A percentile compares a stretch with the other conserved stretches of the same genome.
phyloP scores from a whole-genome alignment of 768 basidiomycete genomes.

The Favolaschia claudopus region DNA sequence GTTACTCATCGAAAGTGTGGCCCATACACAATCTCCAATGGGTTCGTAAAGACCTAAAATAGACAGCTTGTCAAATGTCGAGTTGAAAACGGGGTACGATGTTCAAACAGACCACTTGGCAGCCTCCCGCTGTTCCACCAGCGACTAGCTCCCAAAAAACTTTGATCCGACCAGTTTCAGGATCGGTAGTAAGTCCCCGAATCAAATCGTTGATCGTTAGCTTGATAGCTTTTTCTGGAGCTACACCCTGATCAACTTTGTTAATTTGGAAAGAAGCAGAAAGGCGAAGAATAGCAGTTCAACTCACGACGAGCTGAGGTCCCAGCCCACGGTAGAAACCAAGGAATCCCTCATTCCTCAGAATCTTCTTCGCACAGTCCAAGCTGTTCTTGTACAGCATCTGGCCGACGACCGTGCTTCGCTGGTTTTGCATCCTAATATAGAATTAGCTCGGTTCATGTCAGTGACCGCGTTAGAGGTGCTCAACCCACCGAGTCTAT shows the following conservation, averaged over 20 bases:
- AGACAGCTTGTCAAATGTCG: conserved; percentile 6
- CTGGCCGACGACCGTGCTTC: conserved; percentile 96
- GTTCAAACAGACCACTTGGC: conserved; percentile 87
- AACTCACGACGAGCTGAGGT: conserved; percentile 86
- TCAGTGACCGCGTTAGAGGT: neutral
- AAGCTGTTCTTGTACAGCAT: conserved; percentile 95
- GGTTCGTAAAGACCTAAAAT: conserved; percentile 92
- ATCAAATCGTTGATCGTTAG: conserved; percentile 95
- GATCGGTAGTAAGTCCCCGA: conserved; percentile 84
- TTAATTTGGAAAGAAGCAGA: neutral
- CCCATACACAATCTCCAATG: conserved; percentile 89
- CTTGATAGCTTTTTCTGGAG: conserved; percentile 98
- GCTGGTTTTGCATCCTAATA: conserved; percentile 94
- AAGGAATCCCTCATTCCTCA: conserved; percentile 89
- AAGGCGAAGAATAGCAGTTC: neutral
- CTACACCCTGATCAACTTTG: conserved; percentile 72
- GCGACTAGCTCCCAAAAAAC: conserved; percentile 91
- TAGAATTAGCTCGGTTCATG: neutral
- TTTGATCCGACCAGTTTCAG: conserved; percentile 94
- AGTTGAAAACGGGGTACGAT: conserved; percentile 2
- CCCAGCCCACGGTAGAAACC: conserved; percentile 99
- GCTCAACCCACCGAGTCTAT: conserved; percentile 65
- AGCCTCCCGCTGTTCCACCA: conserved; percentile 93
- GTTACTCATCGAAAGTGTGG: neutral
- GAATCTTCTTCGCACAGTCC: conserved; percentile 93